These are phyloP conservation scores for Hyaloscypha variabilis DNA, from an alignment of 495 filamentous ascomycete species.

Conservation along the genomic window DNA sequence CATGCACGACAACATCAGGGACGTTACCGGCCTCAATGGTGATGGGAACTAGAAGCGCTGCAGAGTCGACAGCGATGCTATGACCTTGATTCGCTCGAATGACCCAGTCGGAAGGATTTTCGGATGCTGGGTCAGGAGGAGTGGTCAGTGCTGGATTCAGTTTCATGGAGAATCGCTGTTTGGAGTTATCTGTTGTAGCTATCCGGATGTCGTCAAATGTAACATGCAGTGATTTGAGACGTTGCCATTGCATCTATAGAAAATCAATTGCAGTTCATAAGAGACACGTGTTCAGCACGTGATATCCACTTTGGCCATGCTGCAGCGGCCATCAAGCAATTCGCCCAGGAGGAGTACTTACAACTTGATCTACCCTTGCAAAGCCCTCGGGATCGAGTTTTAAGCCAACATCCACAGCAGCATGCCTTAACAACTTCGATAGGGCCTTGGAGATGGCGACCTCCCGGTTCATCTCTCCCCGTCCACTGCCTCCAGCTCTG, in stretches of 20 bases:
- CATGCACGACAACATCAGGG: constrained; percentile 75
- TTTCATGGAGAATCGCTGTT: constrained; percentile 81
- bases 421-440: constrained; percentile 79
- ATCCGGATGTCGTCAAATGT: constrained; percentile 72
- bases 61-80: constrained; percentile 68
- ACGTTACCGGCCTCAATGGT: constrained; percentile 51
- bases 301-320: not conserved
- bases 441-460: constrained; percentile 79
- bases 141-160: constrained; percentile 38
- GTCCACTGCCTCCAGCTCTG: constrained; percentile 36
- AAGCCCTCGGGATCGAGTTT: constrained; percentile 78
- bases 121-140: constrained; percentile 33
- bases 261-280: not conserved
- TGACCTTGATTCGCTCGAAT: constrained; percentile 97
- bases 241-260: constrained; percentile 25
- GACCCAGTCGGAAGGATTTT: constrained; percentile 67
- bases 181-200: constrained; percentile 78
- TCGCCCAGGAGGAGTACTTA: constrained; percentile 56
- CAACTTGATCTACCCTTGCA: constrained; percentile 75
- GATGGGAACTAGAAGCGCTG: constrained; percentile 68
- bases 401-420: constrained; percentile 76
- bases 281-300: not conserved
- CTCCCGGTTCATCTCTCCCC: constrained; percentile 47
- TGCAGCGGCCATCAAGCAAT: no score
- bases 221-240: constrained; percentile 72